Evolutionary conservation across 2,329 filamentous ascomycete genomes (phyloP).

Genomic region (Cordyceps cicadae): DNA sequence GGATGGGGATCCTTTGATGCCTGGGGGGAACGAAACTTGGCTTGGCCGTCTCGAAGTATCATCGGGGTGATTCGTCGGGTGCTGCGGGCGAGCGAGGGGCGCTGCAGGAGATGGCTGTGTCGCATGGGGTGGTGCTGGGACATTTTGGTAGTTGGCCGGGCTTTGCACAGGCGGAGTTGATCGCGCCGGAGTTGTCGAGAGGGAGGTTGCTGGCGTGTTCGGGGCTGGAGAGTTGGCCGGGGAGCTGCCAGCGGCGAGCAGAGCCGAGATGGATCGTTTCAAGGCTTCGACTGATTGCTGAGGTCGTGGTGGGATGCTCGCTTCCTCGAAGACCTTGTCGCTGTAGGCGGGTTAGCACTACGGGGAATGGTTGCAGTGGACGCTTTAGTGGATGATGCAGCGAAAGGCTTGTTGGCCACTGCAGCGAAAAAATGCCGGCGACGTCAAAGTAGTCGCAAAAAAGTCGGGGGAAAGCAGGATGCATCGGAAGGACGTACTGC

Average conservation of each 20-base stretch:
- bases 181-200: background rate
- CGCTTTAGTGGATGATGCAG: slow-evolving; percentile 5
- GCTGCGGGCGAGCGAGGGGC: background rate
- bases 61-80: background rate
- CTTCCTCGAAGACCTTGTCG: slow-evolving; percentile 40
- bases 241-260: slow-evolving; percentile 3
- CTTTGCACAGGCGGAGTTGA: background rate
- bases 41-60: slow-evolving; percentile 14
- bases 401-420: slow-evolving; percentile 14
- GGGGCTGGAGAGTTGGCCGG: background rate
- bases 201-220: background rate
- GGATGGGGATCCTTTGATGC: slow-evolving; percentile 22
- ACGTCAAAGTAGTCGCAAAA: slow-evolving; percentile 9
- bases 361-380: slow-evolving; percentile 4
- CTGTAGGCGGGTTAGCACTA: slow-evolving; percentile 17
- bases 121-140: background rate
- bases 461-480: background rate
- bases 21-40: slow-evolving; percentile 26
- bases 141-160: slow-evolving; percentile 4
- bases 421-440: slow-evolving; percentile 13
- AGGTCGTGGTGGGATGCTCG: slow-evolving; percentile 42
- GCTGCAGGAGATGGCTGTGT: background rate
- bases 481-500: slow-evolving; percentile 40
- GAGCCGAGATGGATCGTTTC: slow-evolving; percentile 26
- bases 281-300: slow-evolving; percentile 36